Conservation (phyloP, 371 early-diverging fungal species). For the Encephalitozoon cuniculi region DNA sequence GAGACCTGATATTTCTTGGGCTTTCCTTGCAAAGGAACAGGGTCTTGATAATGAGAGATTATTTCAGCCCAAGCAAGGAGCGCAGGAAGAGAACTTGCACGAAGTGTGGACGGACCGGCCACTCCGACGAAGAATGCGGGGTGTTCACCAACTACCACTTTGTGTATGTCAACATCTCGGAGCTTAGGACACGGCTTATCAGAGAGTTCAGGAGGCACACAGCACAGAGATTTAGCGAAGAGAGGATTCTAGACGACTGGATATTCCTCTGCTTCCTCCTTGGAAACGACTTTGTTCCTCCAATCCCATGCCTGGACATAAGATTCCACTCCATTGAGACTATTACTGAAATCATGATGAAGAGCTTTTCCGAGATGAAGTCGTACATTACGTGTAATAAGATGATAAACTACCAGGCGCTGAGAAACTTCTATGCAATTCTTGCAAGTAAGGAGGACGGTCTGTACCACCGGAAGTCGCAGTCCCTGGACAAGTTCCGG, state of each 20-base stretch:
- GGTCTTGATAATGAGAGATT: slow-evolving; percentile 86
- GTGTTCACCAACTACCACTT: slow-evolving; percentile 29
- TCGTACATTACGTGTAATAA: slow-evolving; percentile 49
- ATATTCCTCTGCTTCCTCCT: slow-evolving; percentile 95
- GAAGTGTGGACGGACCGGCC: slow-evolving; percentile 74
- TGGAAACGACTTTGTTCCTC: slow-evolving; percentile 98
- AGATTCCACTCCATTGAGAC: slow-evolving; percentile 84
- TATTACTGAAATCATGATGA: slow-evolving; percentile 31
- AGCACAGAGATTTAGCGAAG: slow-evolving; percentile 47
- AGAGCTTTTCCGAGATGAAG: slow-evolving; percentile 20
- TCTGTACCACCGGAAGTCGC: slow-evolving; percentile 44
- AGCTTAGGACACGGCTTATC: slow-evolving; percentile 37
- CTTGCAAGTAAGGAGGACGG: slow-evolving; percentile 46
- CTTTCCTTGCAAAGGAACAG: slow-evolving; percentile 91
- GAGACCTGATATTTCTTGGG: slow-evolving; percentile 95
- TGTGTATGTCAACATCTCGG: slow-evolving; percentile 48
- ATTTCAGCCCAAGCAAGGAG: slow-evolving; percentile 65
- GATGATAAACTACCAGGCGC: slow-evolving; percentile 44
- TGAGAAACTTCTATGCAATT: slow-evolving; percentile 39
- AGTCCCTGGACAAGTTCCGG: slow-evolving; percentile 16
- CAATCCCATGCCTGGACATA: slow-evolving; percentile 88
- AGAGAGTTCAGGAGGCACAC: slow-evolving; percentile 35
- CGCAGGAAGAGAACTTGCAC: slow-evolving; percentile 65
- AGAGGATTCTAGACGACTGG: slow-evolving; percentile 93
- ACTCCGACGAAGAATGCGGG: slow-evolving; percentile 68